Evolutionary conservation across 306 rosid species (phyloP), one percentile per base, ranked within the genome.

Genomic region (Erythrophleum fordii): DNA sequence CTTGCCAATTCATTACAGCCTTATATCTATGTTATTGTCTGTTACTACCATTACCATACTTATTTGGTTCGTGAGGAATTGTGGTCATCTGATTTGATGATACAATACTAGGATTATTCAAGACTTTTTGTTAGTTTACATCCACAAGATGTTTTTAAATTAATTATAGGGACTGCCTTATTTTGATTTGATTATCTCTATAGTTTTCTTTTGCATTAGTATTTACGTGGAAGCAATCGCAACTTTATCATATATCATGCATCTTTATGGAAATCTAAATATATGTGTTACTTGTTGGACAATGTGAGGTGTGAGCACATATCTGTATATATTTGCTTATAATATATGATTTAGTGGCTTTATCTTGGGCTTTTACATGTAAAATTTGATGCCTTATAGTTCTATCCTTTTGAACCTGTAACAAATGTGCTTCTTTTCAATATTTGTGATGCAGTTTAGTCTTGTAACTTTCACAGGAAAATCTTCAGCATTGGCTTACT

Each of bases 401-500:
- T 62, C 23, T 31, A 34, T 34, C 14, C 7, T 66, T 31, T 66
- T 49, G 61, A 48, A 18, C 61, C 60, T 4, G 28, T 49, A 28
- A 28, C 11, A 29, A 25, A 31, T 17, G 1, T 55, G 65, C 37
- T 22, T 10, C 39, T 28, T 71, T 75, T 51, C 73, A 44, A 37
- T n/a, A 41, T 49, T 73, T 59, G 49, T 83, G 71, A 69, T 17
- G 26, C 53, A 29, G 11, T 48, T 34, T 48, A 59, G 31, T 55
- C 8, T 25, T 23, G 13, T 41, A 29, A 69, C 42, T 75, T 55
- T 61, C 78, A 8, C 87, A 94, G 98, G 97, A 95, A 80, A 95
- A 95, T 80, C 97, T 95, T 64, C 97, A 92, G 81, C 83, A 92
- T 0, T 92, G 98, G 98, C 91, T 95, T 55, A 92, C 95, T n/a